Conservation (phyloP, 2,329 filamentous ascomycete species). For the Gnomoniopsis sp. region DNA sequence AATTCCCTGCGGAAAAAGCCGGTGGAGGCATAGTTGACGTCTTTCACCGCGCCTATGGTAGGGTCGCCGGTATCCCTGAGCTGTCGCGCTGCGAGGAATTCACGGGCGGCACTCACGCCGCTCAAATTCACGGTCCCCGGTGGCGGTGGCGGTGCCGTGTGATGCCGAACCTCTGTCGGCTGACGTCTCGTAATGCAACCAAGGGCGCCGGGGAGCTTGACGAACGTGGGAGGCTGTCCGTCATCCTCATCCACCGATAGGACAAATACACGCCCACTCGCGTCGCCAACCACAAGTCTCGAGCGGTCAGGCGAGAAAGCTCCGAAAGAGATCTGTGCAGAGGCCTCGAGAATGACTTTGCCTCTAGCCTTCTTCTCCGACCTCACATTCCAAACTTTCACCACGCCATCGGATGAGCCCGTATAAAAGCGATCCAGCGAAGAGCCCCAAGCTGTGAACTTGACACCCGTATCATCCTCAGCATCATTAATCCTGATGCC, state of each 20-base stretch:
- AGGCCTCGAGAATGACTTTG: slow-evolving; percentile 49
- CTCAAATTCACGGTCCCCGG: slow-evolving; percentile 8
- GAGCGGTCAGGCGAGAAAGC: slow-evolving; percentile 55
- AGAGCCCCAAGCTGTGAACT: slow-evolving; percentile 60
- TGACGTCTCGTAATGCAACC: slow-evolving; percentile 34
- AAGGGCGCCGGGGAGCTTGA: slow-evolving; percentile 32
- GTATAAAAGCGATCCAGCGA: slow-evolving; percentile 58
- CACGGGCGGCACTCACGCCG: slow-evolving; percentile 25
- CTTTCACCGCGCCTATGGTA: slow-evolving; percentile 54
- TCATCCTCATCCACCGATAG: slow-evolving; percentile 45
- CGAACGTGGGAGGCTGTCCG: slow-evolving; percentile 32
- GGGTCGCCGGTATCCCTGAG: slow-evolving; percentile 42
- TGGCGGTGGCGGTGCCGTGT: slow-evolving; percentile 46
- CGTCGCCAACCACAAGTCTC: slow-evolving; percentile 57
- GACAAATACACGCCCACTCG: slow-evolving; percentile 57
- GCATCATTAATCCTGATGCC: slow-evolving; percentile 11
- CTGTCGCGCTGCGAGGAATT: slow-evolving; percentile 37
- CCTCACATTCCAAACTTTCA: slow-evolving; percentile 62
- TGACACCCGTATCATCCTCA: slow-evolving; percentile 57
- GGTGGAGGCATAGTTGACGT: slow-evolving; percentile 45
- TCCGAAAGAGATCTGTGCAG: slow-evolving; percentile 55
- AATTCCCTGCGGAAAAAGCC: slow-evolving; percentile 45
- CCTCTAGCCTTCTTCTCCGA: slow-evolving; percentile 41
- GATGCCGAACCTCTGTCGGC: slow-evolving; percentile 47
- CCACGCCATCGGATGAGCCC: slow-evolving; percentile 58